phyloP scores from a whole-genome alignment of 495 filamentous ascomycete species.

The Chlorociboria aeruginascens region DNA sequence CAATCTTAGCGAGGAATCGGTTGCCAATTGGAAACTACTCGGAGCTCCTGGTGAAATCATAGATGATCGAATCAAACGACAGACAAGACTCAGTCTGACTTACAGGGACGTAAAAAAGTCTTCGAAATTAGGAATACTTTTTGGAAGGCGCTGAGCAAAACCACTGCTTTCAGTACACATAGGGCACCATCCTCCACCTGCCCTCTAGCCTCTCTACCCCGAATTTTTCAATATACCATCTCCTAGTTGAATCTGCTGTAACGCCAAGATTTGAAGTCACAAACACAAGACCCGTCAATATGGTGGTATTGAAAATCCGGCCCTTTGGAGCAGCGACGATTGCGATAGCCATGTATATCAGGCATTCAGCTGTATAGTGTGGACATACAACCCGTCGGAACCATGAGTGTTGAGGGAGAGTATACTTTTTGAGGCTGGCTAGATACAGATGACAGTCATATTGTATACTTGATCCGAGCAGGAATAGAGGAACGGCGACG shows the following conservation, averaged over 20 bases:
- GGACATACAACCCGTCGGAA: slow-evolving; percentile 67
- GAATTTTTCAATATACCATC: slow-evolving; percentile 76
- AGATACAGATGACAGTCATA: slow-evolving; percentile 74
- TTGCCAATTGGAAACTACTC: slow-evolving; percentile 79
- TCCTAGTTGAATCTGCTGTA: slow-evolving; percentile 63
- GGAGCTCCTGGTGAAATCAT: slow-evolving; percentile 44
- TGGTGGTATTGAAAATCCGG: slow-evolving; percentile 54
- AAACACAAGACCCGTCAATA: slow-evolving; percentile 57
- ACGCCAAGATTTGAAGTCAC: slow-evolving; percentile 70
- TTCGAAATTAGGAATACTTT: slow-evolving; percentile 55
- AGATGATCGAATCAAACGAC: slow-evolving; percentile 46
- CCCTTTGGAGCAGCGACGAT: slow-evolving; percentile 57
- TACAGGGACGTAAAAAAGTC: slow-evolving; percentile 90
- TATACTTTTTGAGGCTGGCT: slow-evolving; percentile 70
- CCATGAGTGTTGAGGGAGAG: slow-evolving; percentile 51
- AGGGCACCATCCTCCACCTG: slow-evolving; percentile 78
- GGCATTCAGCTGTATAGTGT: slow-evolving; percentile 84
- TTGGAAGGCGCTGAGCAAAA: slow-evolving; percentile 35
- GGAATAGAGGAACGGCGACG: slow-evolving; percentile 51
- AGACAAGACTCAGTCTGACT: slow-evolving; percentile 72
- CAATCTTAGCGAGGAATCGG: slow-evolving; percentile 42
- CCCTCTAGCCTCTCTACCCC: slow-evolving; percentile 50
- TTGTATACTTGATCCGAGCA: slow-evolving; percentile 66
- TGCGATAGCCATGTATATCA: slow-evolving; percentile 71
- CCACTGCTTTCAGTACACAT: slow-evolving; percentile 42